Percentiles rank a stretch among this genome's conserved stretches.
These are phyloP conservation scores for Zalaria obscura DNA, from an alignment of 2,329 filamentous ascomycete genomes.

Conservation along the genomic window DNA sequence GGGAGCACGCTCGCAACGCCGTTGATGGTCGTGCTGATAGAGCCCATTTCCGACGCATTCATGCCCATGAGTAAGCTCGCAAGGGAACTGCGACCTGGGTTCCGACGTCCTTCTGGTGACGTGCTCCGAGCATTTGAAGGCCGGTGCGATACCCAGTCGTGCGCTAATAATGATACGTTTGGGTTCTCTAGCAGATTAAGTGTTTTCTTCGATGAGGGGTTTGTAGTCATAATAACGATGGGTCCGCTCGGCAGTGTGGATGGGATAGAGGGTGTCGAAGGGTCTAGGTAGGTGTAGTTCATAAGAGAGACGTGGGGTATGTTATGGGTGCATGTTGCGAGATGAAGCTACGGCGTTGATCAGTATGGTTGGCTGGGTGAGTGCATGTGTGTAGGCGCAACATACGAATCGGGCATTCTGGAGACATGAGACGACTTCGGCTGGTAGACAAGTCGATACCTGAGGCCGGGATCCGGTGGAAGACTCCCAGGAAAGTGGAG, in stretches of 20 bases:
- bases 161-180: conserved; percentile 83
- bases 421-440: conserved; percentile 78
- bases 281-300: conserved; percentile 96
- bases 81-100: conserved; percentile 43
- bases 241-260: conserved; percentile 39
- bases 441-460: conserved; percentile 55
- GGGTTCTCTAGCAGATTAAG: conserved; percentile 73
- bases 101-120: conserved; percentile 31
- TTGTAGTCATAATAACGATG: conserved; percentile 83
- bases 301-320: conserved; percentile 88
- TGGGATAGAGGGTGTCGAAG: conserved; percentile 37
- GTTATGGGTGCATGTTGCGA: conserved; percentile 76
- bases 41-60: conserved; percentile 75
- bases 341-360: conserved; percentile 57
- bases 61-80: conserved; percentile 77
- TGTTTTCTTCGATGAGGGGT: conserved; percentile 63
- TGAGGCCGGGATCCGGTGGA: conserved; percentile 62
- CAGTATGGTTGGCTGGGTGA: conserved; percentile 5
- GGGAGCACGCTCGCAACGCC: conserved; percentile 67
- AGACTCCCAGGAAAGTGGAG: conserved; percentile 18
- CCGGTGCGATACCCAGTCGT: conserved; percentile 93
- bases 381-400: conserved; percentile 14
- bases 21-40: conserved; percentile 87
- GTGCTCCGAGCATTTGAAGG: conserved; percentile 50
- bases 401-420: conserved; percentile 87